These are phyloP conservation scores for Quercus tomentella DNA, from an alignment of 331 rosid genomes.

Conservation along the genomic window DNA sequence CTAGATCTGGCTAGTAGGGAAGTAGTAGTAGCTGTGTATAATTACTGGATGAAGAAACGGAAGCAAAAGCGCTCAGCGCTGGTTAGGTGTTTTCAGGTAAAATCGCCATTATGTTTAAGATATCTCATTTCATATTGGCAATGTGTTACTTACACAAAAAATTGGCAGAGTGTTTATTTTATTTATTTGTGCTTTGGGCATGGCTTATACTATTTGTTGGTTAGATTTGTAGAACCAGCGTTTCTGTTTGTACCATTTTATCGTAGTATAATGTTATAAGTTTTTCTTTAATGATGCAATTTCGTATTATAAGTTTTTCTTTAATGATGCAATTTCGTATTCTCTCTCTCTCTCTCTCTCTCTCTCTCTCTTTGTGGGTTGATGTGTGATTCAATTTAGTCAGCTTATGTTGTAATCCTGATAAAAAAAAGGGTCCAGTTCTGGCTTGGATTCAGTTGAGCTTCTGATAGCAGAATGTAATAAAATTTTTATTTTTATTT, in stretches of 20 bases:
- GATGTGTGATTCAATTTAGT: background rate
- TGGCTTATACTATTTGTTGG: background rate
- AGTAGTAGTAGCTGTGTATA: conserved; percentile 56
- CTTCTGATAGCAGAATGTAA: background rate
- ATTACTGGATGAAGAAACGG: conserved; percentile 77
- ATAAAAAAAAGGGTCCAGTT: background rate
- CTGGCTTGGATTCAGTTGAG: background rate
- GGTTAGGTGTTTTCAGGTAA: conserved; percentile 58
- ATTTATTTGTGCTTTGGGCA: conserved; percentile 1
- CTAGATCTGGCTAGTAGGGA: conserved; percentile 42
- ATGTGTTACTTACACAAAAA: background rate
- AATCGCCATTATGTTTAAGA: conserved; percentile 2
- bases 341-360: background rate
- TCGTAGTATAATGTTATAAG: background rate
- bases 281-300: too few relatives aligned
- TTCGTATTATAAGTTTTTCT: background rate
- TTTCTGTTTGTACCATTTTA: background rate
- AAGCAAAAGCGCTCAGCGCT: conserved; percentile 40
- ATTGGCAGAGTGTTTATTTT: background rate
- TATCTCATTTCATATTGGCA: background rate
- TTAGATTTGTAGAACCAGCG: background rate
- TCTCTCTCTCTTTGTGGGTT: background rate
- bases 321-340: too few relatives aligned
- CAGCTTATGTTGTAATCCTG: background rate
- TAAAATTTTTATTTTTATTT: too few relatives aligned